Evolutionary conservation across 371 early-diverging fungal genomes (phyloP).

Genomic region (Quaeritorhiza haematococci): DNA sequence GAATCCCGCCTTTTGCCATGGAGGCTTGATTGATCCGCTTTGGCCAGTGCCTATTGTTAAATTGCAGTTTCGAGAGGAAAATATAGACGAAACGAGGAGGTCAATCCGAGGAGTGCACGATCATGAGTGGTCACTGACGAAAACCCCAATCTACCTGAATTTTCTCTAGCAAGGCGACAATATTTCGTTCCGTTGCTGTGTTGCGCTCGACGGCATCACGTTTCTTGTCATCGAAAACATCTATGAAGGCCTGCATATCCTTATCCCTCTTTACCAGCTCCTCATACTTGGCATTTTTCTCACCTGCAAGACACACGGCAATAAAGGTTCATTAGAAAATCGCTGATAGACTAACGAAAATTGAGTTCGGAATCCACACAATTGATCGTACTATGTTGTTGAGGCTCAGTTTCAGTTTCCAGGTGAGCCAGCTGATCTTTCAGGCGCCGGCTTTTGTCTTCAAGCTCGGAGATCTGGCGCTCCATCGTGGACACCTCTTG

Average conservation of each 20-base stretch:
- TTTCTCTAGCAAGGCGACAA: conserved; percentile 29
- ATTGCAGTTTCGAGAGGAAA: not conserved
- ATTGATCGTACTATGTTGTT: conserved; percentile 13
- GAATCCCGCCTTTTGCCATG: too few relatives aligned
- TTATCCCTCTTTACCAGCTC: conserved; percentile 49
- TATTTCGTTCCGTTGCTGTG: conserved; percentile 23
- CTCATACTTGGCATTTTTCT: conserved; percentile 46
- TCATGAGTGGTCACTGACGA: not conserved
- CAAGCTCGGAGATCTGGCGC: conserved; percentile 38
- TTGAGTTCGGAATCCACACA: not conserved
- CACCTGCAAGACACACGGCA: conserved; percentile 18
- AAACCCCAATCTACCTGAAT: conserved; percentile 17
- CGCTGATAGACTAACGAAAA: too few relatives aligned
- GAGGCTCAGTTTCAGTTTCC: conserved; percentile 34
- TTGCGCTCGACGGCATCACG: conserved; percentile 24
- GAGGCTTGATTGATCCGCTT: too few relatives aligned
- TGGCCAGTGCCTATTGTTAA: not conserved
- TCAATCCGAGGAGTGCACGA: not conserved
- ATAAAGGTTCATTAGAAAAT: not conserved
- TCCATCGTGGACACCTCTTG: conserved; percentile 53
- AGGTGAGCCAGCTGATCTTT: conserved; percentile 32
- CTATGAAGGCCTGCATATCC: conserved; percentile 49
- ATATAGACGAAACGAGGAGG: not conserved
- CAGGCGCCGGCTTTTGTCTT: conserved; percentile 26
- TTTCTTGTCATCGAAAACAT: conserved; percentile 32